phyloP scores from a whole-genome alignment of 2,329 filamentous ascomycete genomes.

The Akanthomyces lecanii region DNA sequence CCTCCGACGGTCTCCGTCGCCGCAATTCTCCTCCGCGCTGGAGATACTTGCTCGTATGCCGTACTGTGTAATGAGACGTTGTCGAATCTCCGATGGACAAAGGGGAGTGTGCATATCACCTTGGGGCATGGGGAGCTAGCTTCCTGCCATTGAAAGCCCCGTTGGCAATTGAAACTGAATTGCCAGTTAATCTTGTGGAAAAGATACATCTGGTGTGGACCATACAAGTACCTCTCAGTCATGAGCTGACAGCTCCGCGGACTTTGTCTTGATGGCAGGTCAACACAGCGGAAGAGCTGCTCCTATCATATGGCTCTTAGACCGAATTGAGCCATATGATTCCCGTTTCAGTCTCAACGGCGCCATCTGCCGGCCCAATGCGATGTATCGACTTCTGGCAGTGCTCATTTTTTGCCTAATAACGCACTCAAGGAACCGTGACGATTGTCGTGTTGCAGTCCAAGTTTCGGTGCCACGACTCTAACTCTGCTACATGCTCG shows the following conservation, averaged over 20 bases:
- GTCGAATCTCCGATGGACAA: neutral
- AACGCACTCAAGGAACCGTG: too few relatives aligned
- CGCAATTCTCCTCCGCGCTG: neutral
- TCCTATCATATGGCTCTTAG: neutral
- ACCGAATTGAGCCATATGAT: neutral
- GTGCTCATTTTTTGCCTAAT: too few relatives aligned
- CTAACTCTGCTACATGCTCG: too few relatives aligned
- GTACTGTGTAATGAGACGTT: neutral
- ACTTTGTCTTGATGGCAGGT: neutral
- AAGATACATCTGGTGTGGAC: neutral
- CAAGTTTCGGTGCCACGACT: too few relatives aligned
- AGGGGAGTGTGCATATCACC: too few relatives aligned
- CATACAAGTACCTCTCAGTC: neutral
- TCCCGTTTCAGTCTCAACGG: neutral
- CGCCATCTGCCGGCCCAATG: neutral
- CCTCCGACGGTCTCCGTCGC: constrained; percentile 7
- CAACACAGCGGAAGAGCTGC: neutral
- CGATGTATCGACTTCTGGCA: neutral
- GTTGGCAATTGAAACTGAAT: neutral
- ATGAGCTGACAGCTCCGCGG: neutral
- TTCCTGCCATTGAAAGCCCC: neutral
- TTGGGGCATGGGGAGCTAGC: neutral
- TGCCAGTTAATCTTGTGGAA: neutral
- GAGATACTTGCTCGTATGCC: neutral
- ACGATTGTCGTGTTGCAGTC: too few relatives aligned